These are phyloP conservation scores for Linum trigynum DNA, from an alignment of 345 rosid genomes.

Conservation along the genomic window DNA sequence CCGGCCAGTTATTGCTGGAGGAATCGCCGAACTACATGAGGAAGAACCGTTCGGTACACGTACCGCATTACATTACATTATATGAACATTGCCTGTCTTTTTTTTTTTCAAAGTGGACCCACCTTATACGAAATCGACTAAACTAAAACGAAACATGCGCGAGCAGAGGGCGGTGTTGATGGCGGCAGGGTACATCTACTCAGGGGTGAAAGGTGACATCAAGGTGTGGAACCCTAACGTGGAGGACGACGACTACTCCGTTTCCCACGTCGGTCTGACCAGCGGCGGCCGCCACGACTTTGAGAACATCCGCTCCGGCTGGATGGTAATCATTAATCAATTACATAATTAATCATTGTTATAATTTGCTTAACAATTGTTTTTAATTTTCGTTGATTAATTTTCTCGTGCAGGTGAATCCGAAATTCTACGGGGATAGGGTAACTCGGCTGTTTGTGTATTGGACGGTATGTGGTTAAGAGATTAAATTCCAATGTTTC, in stretches of 20 bases:
- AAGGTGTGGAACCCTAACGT: constrained; percentile 43
- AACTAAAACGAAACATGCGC: background rate
- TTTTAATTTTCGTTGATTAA: background rate
- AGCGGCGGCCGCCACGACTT: constrained; percentile 33
- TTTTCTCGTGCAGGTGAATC: constrained; percentile 34
- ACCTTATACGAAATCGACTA: background rate
- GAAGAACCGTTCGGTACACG: constrained; percentile 36
- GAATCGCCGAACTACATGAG: constrained; percentile 16
- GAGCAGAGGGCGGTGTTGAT: constrained; percentile 37
- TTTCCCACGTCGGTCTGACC: constrained; percentile 31
- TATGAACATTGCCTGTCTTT: background rate
- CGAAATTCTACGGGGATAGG: constrained; percentile 40
- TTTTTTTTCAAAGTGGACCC: background rate
- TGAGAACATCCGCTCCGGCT: constrained; percentile 45
- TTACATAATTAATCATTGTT: background rate
- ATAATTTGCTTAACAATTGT: background rate
- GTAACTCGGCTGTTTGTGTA: constrained; percentile 39
- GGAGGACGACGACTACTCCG: constrained; percentile 36
- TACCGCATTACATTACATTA: background rate
- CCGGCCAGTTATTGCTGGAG: background rate
- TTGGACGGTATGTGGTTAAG: constrained; percentile 43
- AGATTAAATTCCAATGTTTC: background rate
- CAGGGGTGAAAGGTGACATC: constrained; percentile 47
- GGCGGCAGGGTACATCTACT: constrained; percentile 33
- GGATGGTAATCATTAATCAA: constrained; percentile 28